Base-by-base conservation (phyloP, 2,329 filamentous ascomycete species). In the Clathrospora elynae region DNA sequence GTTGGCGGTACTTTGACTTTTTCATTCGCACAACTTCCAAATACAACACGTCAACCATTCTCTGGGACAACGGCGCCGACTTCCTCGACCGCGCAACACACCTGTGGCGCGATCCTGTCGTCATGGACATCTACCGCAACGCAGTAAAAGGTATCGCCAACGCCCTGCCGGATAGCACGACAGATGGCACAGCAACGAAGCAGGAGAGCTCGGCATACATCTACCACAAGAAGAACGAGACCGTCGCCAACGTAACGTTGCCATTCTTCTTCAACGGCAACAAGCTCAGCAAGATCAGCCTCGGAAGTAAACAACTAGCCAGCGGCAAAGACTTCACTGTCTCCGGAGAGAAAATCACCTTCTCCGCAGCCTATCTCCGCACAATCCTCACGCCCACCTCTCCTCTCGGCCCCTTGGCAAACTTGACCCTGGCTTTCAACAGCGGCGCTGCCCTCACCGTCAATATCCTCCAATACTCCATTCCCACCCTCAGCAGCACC, bases 41-140 rank as follows among this genome's bases (percentile, higher is more conserved):
- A 31, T 77, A 80, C 52, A 71, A 76, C 47, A 79, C 78, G 6
- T 64, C 75, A 1, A 72, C 75, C 3, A 68, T 83, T 1, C 59
- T 84, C 5, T 84, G 81, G 81, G 81, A 84, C 56, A 84, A 83
- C 44, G 80, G 81, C 0, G 59, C 71, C 2, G 80, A 83, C 51
- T 76, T 80, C 26, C 70, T 82, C 8, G 71, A 83, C 52, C 76
- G 81, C 24, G 65, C 64, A 2, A 68, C 73, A 0, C 71, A 73
- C 31, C 53, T 57, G 2, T 84, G 79, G 78, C 69, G 75, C 12
- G 81, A 84, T 47, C 65, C 70, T 0, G 72, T 75, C 0, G 72
- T 73, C 0, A 59, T 79, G 4, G 66, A 73, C 5, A 77, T 84
- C 45, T 66, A 81, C 32, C 58, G 71, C 11, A 73, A 74, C 26